Evolutionary conservation across 1,139 yeast species (phyloP), one percentile per base, ranked within the genome.

Genomic region (Debaryomyces udenii): DNA sequence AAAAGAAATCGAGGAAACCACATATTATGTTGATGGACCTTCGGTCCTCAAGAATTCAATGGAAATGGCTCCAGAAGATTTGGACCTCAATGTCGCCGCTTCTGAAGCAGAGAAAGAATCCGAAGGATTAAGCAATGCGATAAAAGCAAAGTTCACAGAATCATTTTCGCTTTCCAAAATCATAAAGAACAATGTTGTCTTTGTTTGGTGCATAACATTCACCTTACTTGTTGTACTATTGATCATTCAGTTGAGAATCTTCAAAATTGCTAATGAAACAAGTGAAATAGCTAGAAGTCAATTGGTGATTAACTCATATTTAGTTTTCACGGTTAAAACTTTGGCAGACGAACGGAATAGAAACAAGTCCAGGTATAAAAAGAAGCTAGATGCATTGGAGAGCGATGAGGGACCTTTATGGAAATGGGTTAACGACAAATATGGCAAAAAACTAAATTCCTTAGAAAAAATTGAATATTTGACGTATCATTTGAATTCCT

Each of bases 251-350:
- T 44, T 64, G 33, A 42, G 56, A 28, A 49, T 62, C 28, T 52
- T 55, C 32, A 39, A 45, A 9, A 40, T 44, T 1, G 45, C 62
- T 6, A 47, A 44, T 20, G 67, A 64, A 38, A 61, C 66, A 14
- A 63, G 62, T 37, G 49, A 45, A 18, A 47, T 66, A 20, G 46
- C 57, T n/a, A 55, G 52, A 37, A 52, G 54, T 27, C 71, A 66
- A 46, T 43, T 66, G 22, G 38, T 54, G 14, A 37, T 62, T 3
- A 62, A 54, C 39, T 46, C 56, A n/a, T 56, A 59, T 23, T 47
- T 63, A 27, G 39, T 58, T 6, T 36, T 40, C 27, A 42, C 45
- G 3, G 39, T 48, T 7, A 44, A 40, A 31, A 32, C 42, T 5
- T 35, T 49, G 9, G 37, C 45, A 16, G 35, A 41, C 20, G 37